Evolutionary conservation across 2,329 filamentous ascomycete species (phyloP).

Genomic region (Harringtonia aguacate): DNA sequence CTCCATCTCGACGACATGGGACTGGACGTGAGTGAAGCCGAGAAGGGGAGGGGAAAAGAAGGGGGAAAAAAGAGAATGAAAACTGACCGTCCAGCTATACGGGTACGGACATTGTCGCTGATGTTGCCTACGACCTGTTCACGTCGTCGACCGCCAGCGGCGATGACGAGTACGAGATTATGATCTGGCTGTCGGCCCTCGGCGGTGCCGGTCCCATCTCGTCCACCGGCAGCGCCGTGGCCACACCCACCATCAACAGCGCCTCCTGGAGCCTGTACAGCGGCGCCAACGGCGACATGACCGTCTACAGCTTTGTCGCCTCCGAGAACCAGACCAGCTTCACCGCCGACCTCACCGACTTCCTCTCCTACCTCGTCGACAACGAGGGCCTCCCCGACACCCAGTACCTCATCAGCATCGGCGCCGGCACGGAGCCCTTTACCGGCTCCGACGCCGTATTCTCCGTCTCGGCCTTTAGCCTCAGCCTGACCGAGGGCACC

Average conservation of each 20-base stretch:
- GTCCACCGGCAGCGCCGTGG: constrained; percentile 37
- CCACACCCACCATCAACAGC: constrained; percentile 41
- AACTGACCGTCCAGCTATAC: constrained; percentile 18
- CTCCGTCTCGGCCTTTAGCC: constrained; percentile 11
- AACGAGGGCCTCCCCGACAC: constrained; percentile 33
- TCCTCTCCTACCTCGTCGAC: constrained; percentile 42
- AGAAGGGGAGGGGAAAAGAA: too few relatives aligned
- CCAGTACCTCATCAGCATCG: constrained; percentile 42
- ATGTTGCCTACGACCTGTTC: constrained; percentile 54
- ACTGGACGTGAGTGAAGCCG: constrained; percentile 27
- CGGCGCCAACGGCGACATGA: constrained; percentile 48
- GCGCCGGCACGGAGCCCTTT: constrained; percentile 47
- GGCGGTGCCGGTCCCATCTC: constrained; percentile 51
- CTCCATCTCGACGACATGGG: constrained; percentile 25
- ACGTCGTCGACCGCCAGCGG: constrained; percentile 33
- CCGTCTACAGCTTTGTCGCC: constrained; percentile 45
- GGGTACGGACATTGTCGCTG: constrained; percentile 28
- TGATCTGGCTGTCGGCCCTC: constrained; percentile 51
- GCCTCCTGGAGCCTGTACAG: constrained; percentile 46
- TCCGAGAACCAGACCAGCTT: constrained; percentile 36
- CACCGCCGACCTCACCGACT: constrained; percentile 44
- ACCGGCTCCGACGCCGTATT: constrained; percentile 28
- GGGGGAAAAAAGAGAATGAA: background rate
- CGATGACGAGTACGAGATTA: constrained; percentile 46
- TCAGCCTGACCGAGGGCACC: background rate